These are phyloP conservation scores for Myrica gale DNA, from an alignment of 306 rosid species.

Conservation along the genomic window DNA sequence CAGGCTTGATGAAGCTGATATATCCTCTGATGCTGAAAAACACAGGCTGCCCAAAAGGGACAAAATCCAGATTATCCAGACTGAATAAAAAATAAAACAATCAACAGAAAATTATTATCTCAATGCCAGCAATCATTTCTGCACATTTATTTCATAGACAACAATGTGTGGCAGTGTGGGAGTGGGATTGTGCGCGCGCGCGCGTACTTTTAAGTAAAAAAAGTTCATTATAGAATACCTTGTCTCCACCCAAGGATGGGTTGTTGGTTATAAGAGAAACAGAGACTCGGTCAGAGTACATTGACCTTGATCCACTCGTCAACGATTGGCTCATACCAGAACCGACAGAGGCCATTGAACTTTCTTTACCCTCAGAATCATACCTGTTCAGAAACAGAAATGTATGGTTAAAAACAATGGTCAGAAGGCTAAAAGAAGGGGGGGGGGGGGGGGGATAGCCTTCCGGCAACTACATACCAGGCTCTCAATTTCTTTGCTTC, in stretches of 20 bases:
- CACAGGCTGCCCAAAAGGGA: slow-evolving; percentile 53
- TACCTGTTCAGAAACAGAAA: slow-evolving; percentile 47
- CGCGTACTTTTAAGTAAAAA: neutral
- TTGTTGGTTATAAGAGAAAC: slow-evolving; percentile 55
- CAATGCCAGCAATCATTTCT: neutral
- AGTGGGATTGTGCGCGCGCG: too few relatives aligned
- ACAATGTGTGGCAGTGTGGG: too few relatives aligned
- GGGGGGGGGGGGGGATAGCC: neutral
- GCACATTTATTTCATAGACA: neutral
- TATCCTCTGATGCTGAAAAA: slow-evolving; percentile 65
- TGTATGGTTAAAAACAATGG: neutral
- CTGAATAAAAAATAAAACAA: neutral
- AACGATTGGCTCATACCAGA: slow-evolving; percentile 52
- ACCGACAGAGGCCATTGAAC: slow-evolving; percentile 62
- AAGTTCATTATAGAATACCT: slow-evolving; percentile 45
- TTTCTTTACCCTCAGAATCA: slow-evolving; percentile 81
- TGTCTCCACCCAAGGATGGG: slow-evolving; percentile 67
- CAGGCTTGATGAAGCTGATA: slow-evolving; percentile 67
- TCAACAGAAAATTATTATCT: neutral
- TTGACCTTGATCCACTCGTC: slow-evolving; percentile 51
- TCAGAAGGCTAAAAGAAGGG: neutral
- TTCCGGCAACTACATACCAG: slow-evolving; percentile 48
- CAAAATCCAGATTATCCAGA: neutral
- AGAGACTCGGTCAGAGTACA: slow-evolving; percentile 67
- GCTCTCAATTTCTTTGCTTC: slow-evolving; percentile 71